Conservation (phyloP, 768 basidiomycete species). For the Trametes villosa region DNA sequence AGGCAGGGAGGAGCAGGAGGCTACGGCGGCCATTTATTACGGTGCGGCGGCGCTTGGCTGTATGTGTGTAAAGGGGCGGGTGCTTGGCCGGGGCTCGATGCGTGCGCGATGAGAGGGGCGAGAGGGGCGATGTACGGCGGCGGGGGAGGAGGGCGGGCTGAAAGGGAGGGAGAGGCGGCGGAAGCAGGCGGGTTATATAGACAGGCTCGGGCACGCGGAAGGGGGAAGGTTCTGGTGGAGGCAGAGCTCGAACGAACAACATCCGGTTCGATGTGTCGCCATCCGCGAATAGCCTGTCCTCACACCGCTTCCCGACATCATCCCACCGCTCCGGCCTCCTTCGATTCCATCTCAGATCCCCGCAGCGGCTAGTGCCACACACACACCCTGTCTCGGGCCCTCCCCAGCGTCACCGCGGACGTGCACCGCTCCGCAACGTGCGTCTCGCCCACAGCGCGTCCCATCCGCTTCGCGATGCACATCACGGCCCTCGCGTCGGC, state of each 20-base stretch:
- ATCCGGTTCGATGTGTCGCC: too few species aligned
- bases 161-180: slow-evolving; percentile 2
- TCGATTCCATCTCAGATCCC: too few species aligned
- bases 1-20: slow-evolving; percentile 16
- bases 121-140: not conserved
- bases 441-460: not conserved
- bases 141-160: not conserved
- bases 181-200: slow-evolving; percentile 12
- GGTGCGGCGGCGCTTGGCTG: not conserved
- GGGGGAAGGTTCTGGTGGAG: slow-evolving; percentile 9
- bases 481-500: not conserved
- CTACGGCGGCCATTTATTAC: slow-evolving; percentile 17
- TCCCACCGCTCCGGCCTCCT: too few species aligned
- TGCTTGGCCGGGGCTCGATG: not conserved
- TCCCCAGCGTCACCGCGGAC: too few species aligned
- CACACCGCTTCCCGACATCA: too few species aligned
- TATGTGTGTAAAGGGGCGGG: slow-evolving; percentile 4
- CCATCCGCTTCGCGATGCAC: not conserved
- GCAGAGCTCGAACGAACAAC: not conserved
- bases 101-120: not conserved
- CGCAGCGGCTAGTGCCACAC: too few species aligned
- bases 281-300: too few species aligned
- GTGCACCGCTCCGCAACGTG: not conserved
- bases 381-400: too few species aligned
- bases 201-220: slow-evolving; percentile 13